Conservation (phyloP, 1,284 basidiomycete genomes). For the Apiotrichum akiyoshidainum region DNA sequence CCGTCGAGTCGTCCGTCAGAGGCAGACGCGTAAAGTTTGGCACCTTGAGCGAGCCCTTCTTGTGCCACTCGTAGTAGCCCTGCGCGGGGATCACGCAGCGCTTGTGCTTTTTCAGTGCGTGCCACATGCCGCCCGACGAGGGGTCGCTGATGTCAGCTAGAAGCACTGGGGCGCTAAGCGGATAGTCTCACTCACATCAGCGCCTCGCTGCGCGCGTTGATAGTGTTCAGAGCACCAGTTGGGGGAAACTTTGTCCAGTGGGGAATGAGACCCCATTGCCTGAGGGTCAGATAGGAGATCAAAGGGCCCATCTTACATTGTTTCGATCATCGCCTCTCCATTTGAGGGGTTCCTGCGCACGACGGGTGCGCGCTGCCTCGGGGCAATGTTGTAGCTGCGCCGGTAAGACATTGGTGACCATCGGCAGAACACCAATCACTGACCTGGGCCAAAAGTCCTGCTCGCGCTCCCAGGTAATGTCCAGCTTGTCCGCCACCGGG, state of each 20-base stretch:
- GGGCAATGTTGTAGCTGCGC: slow-evolving; percentile 46
- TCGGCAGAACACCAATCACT: slow-evolving; percentile 2
- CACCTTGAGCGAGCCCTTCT: slow-evolving; percentile 69
- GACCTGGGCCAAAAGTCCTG: slow-evolving; percentile 38
- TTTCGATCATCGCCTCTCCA: slow-evolving; percentile 49
- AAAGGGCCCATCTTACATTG: slow-evolving; percentile 43
- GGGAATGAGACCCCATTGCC: slow-evolving; percentile 89
- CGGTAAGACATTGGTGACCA: neutral
- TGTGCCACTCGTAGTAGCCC: slow-evolving; percentile 90
- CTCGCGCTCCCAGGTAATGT: slow-evolving; percentile 37
- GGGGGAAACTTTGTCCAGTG: slow-evolving; percentile 70
- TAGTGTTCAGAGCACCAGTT: slow-evolving; percentile 71
- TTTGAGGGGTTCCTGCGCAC: slow-evolving; percentile 52
- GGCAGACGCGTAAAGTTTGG: slow-evolving; percentile 73
- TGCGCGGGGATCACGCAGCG: slow-evolving; percentile 75
- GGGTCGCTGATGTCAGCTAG: slow-evolving; percentile 32
- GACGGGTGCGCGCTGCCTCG: slow-evolving; percentile 40
- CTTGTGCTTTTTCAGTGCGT: slow-evolving; percentile 68
- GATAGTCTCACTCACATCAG: slow-evolving; percentile 57
- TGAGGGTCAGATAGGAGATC: slow-evolving; percentile 46
- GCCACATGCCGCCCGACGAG: slow-evolving; percentile 67
- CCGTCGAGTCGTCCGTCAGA: slow-evolving; percentile 21
- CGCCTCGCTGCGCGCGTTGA: slow-evolving; percentile 83
- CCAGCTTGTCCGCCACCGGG: slow-evolving; percentile 1
- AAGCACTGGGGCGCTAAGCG: too few relatives aligned